Percentiles rank a stretch among this genome's conserved stretches.
These are phyloP conservation scores for Fonsecaea pedrosoi DNA, from an alignment of 2,329 filamentous ascomycete species.

Conservation along the genomic window DNA sequence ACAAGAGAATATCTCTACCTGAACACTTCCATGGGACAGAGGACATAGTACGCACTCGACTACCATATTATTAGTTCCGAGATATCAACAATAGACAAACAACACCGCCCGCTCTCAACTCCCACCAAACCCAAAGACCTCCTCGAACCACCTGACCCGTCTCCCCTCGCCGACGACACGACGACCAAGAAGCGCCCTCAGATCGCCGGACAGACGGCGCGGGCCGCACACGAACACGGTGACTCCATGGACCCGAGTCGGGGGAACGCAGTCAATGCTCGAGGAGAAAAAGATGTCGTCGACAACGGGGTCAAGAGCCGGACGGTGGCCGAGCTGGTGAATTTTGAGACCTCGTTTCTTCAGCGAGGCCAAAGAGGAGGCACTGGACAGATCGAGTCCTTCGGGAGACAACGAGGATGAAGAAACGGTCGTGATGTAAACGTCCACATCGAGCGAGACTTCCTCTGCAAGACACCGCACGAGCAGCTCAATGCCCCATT, in stretches of 20 bases:
- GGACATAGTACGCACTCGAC: too few species aligned
- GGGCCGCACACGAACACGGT: slow-evolving; percentile 39
- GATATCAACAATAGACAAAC: background rate
- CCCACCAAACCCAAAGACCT: slow-evolving; percentile 39
- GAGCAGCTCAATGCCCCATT: slow-evolving; percentile 34
- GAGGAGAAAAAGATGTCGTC: background rate
- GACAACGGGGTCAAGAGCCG: slow-evolving; percentile 14
- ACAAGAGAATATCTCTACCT: too few species aligned
- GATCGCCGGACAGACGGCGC: slow-evolving; percentile 19
- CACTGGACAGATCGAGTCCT: background rate
- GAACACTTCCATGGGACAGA: too few species aligned
- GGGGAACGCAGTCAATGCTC: background rate
- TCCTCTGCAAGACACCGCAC: background rate
- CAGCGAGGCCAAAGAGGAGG: background rate
- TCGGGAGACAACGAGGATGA: background rate
- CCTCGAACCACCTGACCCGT: slow-evolving; percentile 36
- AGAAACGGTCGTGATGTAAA: slow-evolving; percentile 7
- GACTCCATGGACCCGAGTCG: background rate
- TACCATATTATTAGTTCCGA: too few species aligned
- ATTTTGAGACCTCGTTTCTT: background rate
- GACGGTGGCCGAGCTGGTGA: slow-evolving; percentile 19
- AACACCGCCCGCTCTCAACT: background rate
- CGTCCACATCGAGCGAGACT: slow-evolving; percentile 20
- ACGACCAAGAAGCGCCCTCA: slow-evolving; percentile 30
- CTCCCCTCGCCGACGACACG: slow-evolving; percentile 31